Base-by-base conservation (phyloP, 2,329 filamentous ascomycete species). In the Aspergillus oerlinghausenensis region DNA sequence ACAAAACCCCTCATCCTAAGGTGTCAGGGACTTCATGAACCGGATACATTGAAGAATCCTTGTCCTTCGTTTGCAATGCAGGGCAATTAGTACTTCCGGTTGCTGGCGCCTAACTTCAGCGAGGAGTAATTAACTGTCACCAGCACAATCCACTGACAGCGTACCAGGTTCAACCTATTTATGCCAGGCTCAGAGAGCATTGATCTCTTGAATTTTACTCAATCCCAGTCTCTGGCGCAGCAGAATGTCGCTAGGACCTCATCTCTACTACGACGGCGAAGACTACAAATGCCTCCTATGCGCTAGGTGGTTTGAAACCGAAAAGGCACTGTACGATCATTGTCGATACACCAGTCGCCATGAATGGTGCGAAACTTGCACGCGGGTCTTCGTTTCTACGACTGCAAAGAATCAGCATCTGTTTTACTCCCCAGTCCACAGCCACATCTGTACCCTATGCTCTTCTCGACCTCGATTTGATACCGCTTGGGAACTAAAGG, bases 221-320 rank as follows among this genome's bases (percentile, higher is more conserved):
- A 7, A 10, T 47, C 43, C 29, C 14, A 38, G 3, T 23, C 11
- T 5, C 43, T 25, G 11, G 10, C 43, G 2, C 21, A 47, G 19
- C 11, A 25, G 11, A 23, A 47, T 47, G 43, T 23, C 23, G 43
- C 55, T 60, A 53, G 55, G 55, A 40, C 48, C 55, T 43, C 53
- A 58, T 55, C 52, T 55, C 40, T 42, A 29, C 42, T 60, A 53
- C 26, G 51, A 60, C 28, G 52, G 52, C 11, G 50, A 50, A 48
- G 49, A 57, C 42, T 58, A 60, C 45, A 40, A 58, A 45, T 60
- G 52, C 51, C 51, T 48, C 51, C 50, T 60, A 26, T 60, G 55
- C 40, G 32, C 55, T 49, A 58, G 52, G 47, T 28, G 29, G 51
- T 60, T 60, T 48, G 23, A 29, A 55, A 52, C 56, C 29, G 32